phyloP scores from a whole-genome alignment of 2,329 filamentous ascomycete species.

The Neopestalotiopsis rosae region DNA sequence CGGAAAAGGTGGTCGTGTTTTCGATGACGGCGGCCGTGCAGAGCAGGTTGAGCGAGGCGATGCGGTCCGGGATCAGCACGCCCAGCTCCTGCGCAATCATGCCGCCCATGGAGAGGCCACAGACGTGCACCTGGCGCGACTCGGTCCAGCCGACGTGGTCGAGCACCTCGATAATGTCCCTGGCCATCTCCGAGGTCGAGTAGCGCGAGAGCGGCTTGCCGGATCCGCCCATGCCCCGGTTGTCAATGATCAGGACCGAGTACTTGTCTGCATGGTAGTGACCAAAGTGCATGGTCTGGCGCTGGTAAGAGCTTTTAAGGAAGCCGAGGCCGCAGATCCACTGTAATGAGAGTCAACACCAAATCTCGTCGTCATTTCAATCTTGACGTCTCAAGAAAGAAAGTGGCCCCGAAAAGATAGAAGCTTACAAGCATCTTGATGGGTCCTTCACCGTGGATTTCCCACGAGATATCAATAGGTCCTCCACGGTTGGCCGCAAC shows the following conservation, averaged over 20 bases:
- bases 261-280: constrained; percentile 72
- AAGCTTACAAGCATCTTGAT: constrained; percentile 73
- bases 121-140: constrained; percentile 63
- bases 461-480: constrained; percentile 77
- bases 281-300: constrained; percentile 82
- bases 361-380: neutral
- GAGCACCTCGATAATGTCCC: constrained; percentile 72
- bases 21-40: constrained; percentile 67
- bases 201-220: constrained; percentile 81
- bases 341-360: constrained; percentile 45
- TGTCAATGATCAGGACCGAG: constrained; percentile 79
- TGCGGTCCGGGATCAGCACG: constrained; percentile 53
- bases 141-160: constrained; percentile 70
- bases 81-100: constrained; percentile 90
- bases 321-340: constrained; percentile 83
- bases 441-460: constrained; percentile 78
- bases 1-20: constrained; percentile 65
- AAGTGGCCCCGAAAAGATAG: neutral
- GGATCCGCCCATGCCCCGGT: constrained; percentile 81
- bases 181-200: constrained; percentile 84
- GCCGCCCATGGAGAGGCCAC: constrained; percentile 84
- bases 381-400: neutral
- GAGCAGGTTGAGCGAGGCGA: constrained; percentile 63
- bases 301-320: constrained; percentile 74
- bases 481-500: constrained; percentile 76